Evolutionary conservation across 2,329 filamentous ascomycete species (phyloP).

Genomic region (Myriangium duriaei): DNA sequence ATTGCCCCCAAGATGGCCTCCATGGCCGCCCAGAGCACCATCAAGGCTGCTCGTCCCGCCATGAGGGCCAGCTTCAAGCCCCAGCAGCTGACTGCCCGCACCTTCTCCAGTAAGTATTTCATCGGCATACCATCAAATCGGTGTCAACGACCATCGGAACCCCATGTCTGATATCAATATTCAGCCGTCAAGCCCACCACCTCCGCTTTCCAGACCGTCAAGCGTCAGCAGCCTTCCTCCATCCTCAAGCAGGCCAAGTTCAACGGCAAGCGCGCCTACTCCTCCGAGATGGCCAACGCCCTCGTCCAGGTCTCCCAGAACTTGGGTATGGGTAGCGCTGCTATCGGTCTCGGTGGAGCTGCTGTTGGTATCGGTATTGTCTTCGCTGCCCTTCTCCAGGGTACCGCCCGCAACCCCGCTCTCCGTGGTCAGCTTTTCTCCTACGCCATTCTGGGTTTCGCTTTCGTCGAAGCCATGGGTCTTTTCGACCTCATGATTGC

Average conservation of each 20-base stretch:
- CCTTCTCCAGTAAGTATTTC: conserved; percentile 61
- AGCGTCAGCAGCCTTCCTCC: conserved; percentile 54
- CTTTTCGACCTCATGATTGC: conserved; percentile 85
- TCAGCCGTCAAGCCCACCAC: conserved; percentile 27
- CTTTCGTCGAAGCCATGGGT: conserved; percentile 87
- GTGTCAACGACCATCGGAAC: conserved; percentile 1
- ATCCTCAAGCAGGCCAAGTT: conserved; percentile 38
- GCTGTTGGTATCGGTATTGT: conserved; percentile 94
- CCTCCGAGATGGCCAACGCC: conserved; percentile 76
- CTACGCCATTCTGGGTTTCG: conserved; percentile 90
- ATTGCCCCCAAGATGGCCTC: conserved; percentile 66
- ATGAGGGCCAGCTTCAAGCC: conserved; percentile 44
- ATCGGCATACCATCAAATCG: conserved; percentile 7
- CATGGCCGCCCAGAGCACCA: conserved; percentile 51
- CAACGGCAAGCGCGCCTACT: conserved; percentile 57
- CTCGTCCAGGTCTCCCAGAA: conserved; percentile 87
- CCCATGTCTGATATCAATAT: conserved; percentile 12
- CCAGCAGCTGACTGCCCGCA: conserved; percentile 53
- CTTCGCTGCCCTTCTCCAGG: conserved; percentile 79
- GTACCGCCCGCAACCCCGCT: conserved; percentile 86
- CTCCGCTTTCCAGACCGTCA: conserved; percentile 59
- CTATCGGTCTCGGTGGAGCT: conserved; percentile 66
- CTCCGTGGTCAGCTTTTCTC: conserved; percentile 93
- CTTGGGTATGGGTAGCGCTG: conserved; percentile 77
- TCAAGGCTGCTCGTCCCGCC: conserved; percentile 68